These are phyloP conservation scores for Akanthomyces dipterigenus DNA, from an alignment of 2,329 filamentous ascomycete species.

Conservation along the genomic window DNA sequence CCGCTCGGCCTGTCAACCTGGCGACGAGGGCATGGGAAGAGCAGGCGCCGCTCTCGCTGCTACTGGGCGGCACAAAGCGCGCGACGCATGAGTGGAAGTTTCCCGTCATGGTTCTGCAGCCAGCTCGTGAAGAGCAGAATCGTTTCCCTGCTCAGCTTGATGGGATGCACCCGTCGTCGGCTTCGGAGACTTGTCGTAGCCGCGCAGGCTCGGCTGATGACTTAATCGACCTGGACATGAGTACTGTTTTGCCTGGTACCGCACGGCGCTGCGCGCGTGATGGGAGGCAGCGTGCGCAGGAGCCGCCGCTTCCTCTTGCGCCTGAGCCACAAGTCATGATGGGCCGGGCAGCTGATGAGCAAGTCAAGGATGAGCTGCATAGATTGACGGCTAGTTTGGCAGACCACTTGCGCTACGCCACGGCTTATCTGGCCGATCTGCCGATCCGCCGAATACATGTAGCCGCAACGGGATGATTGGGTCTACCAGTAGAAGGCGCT, in stretches of 20 bases:
- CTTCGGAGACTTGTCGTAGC: not conserved
- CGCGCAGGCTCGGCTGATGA: not conserved
- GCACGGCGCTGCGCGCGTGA: not conserved
- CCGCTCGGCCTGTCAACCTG: slow-evolving; percentile 35
- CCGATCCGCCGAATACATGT: not conserved
- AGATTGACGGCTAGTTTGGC: not conserved
- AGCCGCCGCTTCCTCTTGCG: not conserved
- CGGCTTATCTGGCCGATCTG: not conserved
- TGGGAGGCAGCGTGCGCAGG: not conserved
- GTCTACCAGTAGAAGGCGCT: not conserved
- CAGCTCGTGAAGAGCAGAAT: no score
- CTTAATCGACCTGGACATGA: slow-evolving; percentile 1
- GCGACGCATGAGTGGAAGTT: slow-evolving; percentile 53
- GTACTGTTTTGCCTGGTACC: not conserved
- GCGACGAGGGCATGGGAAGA: slow-evolving; percentile 45
- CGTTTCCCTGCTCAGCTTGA: no score
- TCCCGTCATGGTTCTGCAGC: slow-evolving; percentile 41
- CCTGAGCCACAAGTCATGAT: not conserved
- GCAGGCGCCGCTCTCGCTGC: slow-evolving; percentile 32
- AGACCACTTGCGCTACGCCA: not conserved
- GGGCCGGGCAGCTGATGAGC: not conserved
- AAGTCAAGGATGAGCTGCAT: not conserved
- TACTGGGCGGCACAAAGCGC: slow-evolving; percentile 40
- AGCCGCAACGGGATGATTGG: not conserved
- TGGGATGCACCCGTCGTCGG: slow-evolving; percentile 23